Percentiles rank a stretch among this genome's conserved stretches.
These are phyloP conservation scores for Tetrapisispora phaffii DNA, from an alignment of 805 yeast genomes.

Conservation along the genomic window DNA sequence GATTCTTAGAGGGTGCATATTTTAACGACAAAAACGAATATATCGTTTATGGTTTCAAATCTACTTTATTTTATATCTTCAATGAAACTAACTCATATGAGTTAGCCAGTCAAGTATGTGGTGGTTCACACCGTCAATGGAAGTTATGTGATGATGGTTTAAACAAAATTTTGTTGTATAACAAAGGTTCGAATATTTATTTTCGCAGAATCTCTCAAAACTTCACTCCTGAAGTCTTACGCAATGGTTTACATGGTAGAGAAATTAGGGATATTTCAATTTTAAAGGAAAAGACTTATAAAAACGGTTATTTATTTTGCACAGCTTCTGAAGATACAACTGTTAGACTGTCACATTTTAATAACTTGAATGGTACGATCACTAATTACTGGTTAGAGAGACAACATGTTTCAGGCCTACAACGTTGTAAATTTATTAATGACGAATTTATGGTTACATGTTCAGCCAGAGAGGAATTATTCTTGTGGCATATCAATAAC, in stretches of 20 bases:
- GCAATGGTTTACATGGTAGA: slow-evolving; percentile 78
- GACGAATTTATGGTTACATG: slow-evolving; percentile 41
- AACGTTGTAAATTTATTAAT: slow-evolving; percentile 54
- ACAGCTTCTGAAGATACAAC: slow-evolving; percentile 90
- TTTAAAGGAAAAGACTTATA: slow-evolving; percentile 26
- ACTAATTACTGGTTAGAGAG: slow-evolving; percentile 51
- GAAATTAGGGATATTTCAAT: slow-evolving; percentile 72
- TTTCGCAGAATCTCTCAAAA: slow-evolving; percentile 29
- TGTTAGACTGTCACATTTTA: slow-evolving; percentile 42
- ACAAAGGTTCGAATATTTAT: slow-evolving; percentile 44
- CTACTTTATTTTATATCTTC: slow-evolving; percentile 68
- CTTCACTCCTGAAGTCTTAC: slow-evolving; percentile 29
- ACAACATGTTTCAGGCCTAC: slow-evolving; percentile 84
- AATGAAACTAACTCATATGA: slow-evolving; percentile 72
- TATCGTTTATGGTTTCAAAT: slow-evolving; percentile 71
- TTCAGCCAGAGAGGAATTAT: slow-evolving; percentile 83
- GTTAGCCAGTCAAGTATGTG: slow-evolving; percentile 62
- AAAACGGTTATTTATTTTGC: slow-evolving; percentile 38
- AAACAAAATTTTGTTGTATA: slow-evolving; percentile 43
- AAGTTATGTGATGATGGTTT: slow-evolving; percentile 31
- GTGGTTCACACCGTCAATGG: slow-evolving; percentile 91
- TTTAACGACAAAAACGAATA: slow-evolving; percentile 37
- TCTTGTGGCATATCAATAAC: slow-evolving; percentile 57
- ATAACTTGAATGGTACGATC: slow-evolving; percentile 33
- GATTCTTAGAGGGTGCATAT: slow-evolving; percentile 71